Evolutionary conservation across 768 basidiomycete genomes (phyloP), one percentile per base, ranked within the genome.

Genomic region (Fomitopsis serialis): DNA sequence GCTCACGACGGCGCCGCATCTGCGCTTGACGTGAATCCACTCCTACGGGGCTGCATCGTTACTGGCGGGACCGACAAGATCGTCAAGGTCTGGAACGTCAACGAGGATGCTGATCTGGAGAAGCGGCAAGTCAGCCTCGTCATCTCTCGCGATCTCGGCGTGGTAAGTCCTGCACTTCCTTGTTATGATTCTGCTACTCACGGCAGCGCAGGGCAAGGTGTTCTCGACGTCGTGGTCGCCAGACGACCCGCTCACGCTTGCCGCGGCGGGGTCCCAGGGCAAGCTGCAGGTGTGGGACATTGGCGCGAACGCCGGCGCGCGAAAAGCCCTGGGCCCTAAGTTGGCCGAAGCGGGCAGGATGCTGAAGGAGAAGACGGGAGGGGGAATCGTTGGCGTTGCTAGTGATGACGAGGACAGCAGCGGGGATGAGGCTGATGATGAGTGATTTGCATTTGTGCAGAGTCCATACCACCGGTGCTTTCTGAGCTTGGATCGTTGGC

Each of bases 251-350:
- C 81, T 98, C 48, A 97, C 91, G 8, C 69, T 99, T 45, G 96
- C 95, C 2, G 94, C 93, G 2, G 96, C 89, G 27, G 97, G 97
- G 12, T 95, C 92, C 2, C 89, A 92, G 63, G 96, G 92, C 1
- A 93, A 88, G 65, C 69, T 99, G 6, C 96, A 98, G 67, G 76
- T 99, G 15, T 99, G 96, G 96, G 96, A 99, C 63, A 79, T 96
- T 37, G 90, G 85, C 10, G 80, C 89, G 4, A 98, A 91, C 66
- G 71, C 76, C 17, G 89, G 90, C 23, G 91, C 83, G 10, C 77
- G 94, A 45, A 91, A 90, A 64, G 85, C 86, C 0, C 94, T 98
- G 51, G 85, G 82, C 0, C 70, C 78, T 7, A 92, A 95, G 68
- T 72, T 99, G 29, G 75, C 78, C 17, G 81, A 82, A 56, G 84